Percentiles rank a stretch among this genome's conserved stretches.
Evolutionary conservation across 2,329 filamentous ascomycete species (phyloP).

Genomic region (Biscogniauxia sp.): DNA sequence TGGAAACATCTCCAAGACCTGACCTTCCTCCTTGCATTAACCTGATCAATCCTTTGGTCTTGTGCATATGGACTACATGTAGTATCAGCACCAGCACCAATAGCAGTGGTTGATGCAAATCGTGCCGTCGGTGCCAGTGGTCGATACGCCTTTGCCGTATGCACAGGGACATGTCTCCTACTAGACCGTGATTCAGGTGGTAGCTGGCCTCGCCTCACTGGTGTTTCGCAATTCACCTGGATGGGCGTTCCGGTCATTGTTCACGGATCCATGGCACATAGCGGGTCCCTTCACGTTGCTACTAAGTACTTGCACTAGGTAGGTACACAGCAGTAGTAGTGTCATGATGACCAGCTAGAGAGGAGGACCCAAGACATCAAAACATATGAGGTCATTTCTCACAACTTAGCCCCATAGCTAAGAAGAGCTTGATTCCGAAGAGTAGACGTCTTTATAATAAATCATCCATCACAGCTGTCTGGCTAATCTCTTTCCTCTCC

Average conservation of each 20-base stretch:
- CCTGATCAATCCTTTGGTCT: not conserved
- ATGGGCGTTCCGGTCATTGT: not conserved
- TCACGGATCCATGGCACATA: not conserved
- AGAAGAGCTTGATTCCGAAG: too few species aligned
- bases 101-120: not conserved
- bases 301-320: too few species aligned
- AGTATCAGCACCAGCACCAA: not conserved
- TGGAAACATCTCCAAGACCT: not conserved
- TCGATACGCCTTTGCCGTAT: too few species aligned
- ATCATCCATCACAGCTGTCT: too few species aligned
- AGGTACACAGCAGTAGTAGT: not conserved
- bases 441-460: too few species aligned
- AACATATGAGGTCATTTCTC: not conserved
- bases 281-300: not conserved
- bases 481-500: not conserved
- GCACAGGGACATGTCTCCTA: not conserved
- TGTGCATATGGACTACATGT: too few species aligned
- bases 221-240: slow-evolving; percentile 6
- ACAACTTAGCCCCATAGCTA: not conserved
- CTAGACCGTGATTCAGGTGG: not conserved
- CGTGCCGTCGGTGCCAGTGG: not conserved
- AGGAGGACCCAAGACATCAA: too few species aligned
- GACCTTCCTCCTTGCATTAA: not conserved
- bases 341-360: too few species aligned
- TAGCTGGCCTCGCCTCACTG: not conserved